These are phyloP conservation scores for Paspalum notatum DNA, from an alignment of 176 grass and related monocot species.

Conservation along the genomic window DNA sequence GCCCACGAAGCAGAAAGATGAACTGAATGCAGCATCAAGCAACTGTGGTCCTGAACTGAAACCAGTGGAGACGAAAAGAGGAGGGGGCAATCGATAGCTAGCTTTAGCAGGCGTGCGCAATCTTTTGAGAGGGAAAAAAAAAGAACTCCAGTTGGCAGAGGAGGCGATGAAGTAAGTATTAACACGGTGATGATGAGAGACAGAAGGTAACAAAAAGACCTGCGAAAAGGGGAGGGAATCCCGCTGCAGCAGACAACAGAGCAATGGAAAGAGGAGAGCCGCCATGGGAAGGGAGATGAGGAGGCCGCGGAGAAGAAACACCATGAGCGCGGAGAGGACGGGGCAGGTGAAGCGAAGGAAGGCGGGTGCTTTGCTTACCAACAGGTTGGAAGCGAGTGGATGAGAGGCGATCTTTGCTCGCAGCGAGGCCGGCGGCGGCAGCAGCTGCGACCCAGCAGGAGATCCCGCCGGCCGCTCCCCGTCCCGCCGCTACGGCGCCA, in stretches of 20 bases:
- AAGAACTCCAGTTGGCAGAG: not conserved
- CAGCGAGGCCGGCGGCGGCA: constrained; percentile 16
- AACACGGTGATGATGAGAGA: constrained; percentile 20
- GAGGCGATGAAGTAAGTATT: not conserved
- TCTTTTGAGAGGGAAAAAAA: not conserved
- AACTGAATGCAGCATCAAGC: not conserved
- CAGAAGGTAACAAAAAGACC: constrained; percentile 4
- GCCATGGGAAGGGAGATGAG: no score
- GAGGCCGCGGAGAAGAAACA: not conserved
- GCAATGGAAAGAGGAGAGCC: not conserved
- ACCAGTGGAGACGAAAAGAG: not conserved
- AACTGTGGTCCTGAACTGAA: constrained; percentile 13
- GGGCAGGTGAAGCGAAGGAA: no score
- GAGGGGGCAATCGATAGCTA: not conserved
- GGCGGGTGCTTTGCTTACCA: no score
- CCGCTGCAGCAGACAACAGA: constrained; percentile 8
- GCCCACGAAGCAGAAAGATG: no score
- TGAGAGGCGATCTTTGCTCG: not conserved
- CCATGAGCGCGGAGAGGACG: not conserved
- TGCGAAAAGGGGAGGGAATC: constrained; percentile 39
- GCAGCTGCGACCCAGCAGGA: constrained; percentile 65
- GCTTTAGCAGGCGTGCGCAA: not conserved
- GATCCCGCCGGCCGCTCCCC: constrained; percentile 62
- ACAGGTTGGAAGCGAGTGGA: no score
- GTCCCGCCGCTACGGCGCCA: constrained; percentile 44